Evolutionary conservation across 176 grass and related monocot genomes (phyloP).

Genomic region (Triticum timopheevii): DNA sequence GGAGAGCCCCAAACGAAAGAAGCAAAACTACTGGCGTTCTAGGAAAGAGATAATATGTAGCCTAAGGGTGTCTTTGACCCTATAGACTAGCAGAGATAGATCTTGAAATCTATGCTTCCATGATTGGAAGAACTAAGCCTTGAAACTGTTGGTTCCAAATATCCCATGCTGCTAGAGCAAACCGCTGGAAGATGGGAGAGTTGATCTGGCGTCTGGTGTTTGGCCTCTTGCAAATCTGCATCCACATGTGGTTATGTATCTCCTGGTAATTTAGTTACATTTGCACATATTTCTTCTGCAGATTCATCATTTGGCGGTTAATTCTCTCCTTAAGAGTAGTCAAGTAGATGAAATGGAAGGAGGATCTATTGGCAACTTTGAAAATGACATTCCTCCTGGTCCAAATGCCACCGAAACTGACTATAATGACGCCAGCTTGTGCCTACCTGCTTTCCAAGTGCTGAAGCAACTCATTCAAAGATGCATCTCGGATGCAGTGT

Average conservation of each 20-base stretch:
- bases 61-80: background rate
- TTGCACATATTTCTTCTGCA: constrained; percentile 44
- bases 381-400: constrained; percentile 48
- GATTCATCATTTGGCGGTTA: constrained; percentile 97
- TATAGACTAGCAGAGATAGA: background rate
- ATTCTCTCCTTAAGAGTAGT: constrained; percentile 89
- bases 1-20: background rate
- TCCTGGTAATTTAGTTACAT: constrained; percentile 13
- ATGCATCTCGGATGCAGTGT: constrained; percentile 91
- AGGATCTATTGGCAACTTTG: constrained; percentile 56
- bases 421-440: constrained; percentile 71
- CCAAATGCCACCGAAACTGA: constrained; percentile 56
- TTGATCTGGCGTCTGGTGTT: background rate
- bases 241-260: background rate
- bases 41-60: constrained; percentile 1
- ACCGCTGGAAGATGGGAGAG: background rate
- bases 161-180: background rate
- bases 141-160: background rate
- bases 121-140: background rate
- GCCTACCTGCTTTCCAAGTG: constrained; percentile 81
- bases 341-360: constrained; percentile 97
- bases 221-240: constrained; percentile 11
- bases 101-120: background rate
- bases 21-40: background rate
- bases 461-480: constrained; percentile 92